phyloP scores from a whole-genome alignment of 306 rosid species.

The Luffa acutangula region DNA sequence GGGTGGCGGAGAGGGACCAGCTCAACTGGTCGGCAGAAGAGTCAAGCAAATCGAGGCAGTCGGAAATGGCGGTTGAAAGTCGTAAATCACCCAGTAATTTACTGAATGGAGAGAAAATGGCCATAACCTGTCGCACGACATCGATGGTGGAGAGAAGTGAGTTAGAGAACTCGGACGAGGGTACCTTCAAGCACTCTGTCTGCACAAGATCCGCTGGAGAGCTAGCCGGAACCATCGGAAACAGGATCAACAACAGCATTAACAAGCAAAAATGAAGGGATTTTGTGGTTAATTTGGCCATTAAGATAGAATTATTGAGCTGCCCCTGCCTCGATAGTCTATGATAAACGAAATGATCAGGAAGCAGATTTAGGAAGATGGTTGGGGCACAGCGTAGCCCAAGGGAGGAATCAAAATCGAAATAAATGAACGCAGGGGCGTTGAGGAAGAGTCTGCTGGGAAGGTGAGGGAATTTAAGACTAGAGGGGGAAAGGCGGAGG shows the following conservation, averaged over 20 bases:
- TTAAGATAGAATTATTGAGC: not conserved
- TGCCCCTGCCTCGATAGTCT: no score
- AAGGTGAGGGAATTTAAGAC: conserved; percentile 62
- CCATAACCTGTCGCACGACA: conserved; percentile 17
- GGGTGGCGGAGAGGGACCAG: conserved; percentile 48
- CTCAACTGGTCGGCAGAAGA: conserved; percentile 35
- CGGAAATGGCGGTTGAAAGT: conserved; percentile 48
- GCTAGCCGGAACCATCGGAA: not conserved
- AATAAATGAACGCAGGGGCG: not conserved
- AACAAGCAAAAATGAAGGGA: not conserved
- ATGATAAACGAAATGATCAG: no score
- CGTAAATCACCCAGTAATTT: conserved; percentile 29
- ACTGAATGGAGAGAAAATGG: conserved; percentile 39
- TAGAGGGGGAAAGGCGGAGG: conserved; percentile 13
- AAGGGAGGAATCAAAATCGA: not conserved
- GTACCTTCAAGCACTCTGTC: conserved; percentile 33
- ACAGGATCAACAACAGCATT: not conserved
- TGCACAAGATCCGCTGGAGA: not conserved
- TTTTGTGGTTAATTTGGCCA: not conserved
- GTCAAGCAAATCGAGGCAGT: conserved; percentile 65
- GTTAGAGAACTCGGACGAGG: conserved; percentile 25
- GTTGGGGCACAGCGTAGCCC: no score
- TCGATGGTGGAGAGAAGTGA: conserved; percentile 24
- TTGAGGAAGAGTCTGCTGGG: conserved; percentile 19
- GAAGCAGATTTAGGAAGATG: not conserved